Conservation (phyloP, 2,329 filamentous ascomycete genomes). For the Penicillium italicum region DNA sequence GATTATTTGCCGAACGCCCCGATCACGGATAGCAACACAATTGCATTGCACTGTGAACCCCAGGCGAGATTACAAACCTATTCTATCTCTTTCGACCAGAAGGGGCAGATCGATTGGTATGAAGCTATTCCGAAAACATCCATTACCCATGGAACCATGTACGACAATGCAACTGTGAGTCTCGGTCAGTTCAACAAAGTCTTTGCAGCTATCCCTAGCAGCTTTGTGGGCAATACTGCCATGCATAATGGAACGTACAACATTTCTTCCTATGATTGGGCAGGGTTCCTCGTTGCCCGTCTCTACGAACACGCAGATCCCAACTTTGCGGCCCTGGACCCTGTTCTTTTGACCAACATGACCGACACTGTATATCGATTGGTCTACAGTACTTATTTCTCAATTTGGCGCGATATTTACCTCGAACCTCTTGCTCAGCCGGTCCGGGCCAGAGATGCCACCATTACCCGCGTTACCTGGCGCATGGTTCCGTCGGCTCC, state of each 20-base stretch:
- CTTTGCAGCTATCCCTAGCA: conserved; percentile 35
- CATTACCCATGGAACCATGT: conserved; percentile 28
- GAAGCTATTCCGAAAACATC: conserved; percentile 16
- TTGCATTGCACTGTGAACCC: conserved; percentile 35
- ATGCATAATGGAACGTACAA: conserved; percentile 25
- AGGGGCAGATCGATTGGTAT: conserved; percentile 26
- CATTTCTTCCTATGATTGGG: conserved; percentile 35
- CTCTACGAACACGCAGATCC: conserved; percentile 29
- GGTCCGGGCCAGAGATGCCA: conserved; percentile 22
- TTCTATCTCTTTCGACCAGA: conserved; percentile 28
- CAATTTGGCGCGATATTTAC: conserved; percentile 34
- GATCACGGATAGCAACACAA: conserved; percentile 27
- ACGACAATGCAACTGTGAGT: conserved; percentile 33
- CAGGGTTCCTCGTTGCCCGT: conserved; percentile 33
- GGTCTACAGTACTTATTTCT: conserved; percentile 37
- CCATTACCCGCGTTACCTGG: conserved; percentile 31
- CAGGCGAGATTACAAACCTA: conserved; percentile 23
- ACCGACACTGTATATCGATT: conserved; percentile 34
- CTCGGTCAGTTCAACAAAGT: conserved; percentile 37
- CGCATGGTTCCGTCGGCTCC: conserved; percentile 31
- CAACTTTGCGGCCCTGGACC: conserved; percentile 25
- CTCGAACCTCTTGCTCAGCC: conserved; percentile 25
- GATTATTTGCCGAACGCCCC: conserved; percentile 27
- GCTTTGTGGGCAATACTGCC: conserved; percentile 28
- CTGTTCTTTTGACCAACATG: conserved; percentile 20